These are phyloP conservation scores for Ceratobasidium papillatum DNA, from an alignment of 1,284 basidiomycete species.

Conservation along the genomic window DNA sequence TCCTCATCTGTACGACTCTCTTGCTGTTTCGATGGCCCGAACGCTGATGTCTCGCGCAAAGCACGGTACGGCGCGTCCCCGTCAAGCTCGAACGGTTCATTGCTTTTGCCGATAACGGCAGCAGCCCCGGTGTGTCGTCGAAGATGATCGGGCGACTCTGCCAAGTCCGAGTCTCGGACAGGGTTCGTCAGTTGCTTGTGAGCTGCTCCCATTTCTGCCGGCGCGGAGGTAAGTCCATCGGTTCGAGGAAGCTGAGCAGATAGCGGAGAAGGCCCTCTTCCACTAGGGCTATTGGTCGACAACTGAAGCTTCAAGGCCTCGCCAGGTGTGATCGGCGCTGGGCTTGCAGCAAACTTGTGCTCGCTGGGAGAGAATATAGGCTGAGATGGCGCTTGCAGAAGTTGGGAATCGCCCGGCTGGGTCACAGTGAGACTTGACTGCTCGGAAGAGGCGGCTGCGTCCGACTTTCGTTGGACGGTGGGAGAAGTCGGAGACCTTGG, in stretches of 20 bases:
- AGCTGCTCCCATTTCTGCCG: slow-evolving; percentile 59
- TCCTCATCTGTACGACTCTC: slow-evolving; percentile 45
- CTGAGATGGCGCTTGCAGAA: neutral
- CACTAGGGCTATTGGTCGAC: neutral
- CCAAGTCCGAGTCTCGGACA: neutral
- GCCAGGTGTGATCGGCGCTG: slow-evolving; percentile 50
- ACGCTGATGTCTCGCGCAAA: slow-evolving; percentile 1
- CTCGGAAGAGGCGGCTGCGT: slow-evolving; percentile 1
- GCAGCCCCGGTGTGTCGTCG: slow-evolving; percentile 24
- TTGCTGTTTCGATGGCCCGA: slow-evolving; percentile 23
- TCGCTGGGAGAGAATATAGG: slow-evolving; percentile 58
- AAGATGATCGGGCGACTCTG: slow-evolving; percentile 5
- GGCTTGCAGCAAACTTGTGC: slow-evolving; percentile 54
- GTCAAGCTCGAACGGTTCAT: slow-evolving; percentile 38
- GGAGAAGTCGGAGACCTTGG: slow-evolving; percentile 33
- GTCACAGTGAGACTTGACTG: neutral
- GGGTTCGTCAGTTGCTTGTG: slow-evolving; percentile 48
- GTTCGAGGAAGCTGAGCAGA: neutral
- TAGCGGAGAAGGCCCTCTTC: neutral
- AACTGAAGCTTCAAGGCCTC: slow-evolving; percentile 33
- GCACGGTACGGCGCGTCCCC: slow-evolving; percentile 40
- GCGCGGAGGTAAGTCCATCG: slow-evolving; percentile 57
- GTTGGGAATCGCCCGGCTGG: neutral
- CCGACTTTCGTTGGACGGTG: slow-evolving; percentile 20
- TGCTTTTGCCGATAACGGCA: neutral